Conservation (phyloP, 345 rosid species). For the Conringia planisiliqua region DNA sequence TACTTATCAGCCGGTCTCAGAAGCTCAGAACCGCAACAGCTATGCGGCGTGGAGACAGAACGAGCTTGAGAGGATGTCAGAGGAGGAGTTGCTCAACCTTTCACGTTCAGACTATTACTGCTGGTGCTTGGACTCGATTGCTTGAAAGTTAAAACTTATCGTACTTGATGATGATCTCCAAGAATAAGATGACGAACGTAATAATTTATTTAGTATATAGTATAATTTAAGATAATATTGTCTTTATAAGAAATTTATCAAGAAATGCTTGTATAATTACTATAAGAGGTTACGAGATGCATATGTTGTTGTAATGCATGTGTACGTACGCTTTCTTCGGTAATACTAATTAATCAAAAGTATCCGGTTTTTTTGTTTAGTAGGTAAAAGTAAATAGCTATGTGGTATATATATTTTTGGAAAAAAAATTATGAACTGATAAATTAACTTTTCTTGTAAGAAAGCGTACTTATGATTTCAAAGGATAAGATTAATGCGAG, state of each 20-base stretch:
- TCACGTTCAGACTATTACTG: conserved; percentile 84
- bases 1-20: conserved; percentile 57
- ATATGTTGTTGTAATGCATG: background rate
- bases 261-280: background rate
- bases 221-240: background rate
- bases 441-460: too few relatives aligned
- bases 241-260: background rate
- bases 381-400: too few relatives aligned
- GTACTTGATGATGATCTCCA: background rate
- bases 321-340: background rate
- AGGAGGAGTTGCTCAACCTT: conserved; percentile 54
- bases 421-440: too few relatives aligned
- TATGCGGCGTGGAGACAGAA: conserved; percentile 61
- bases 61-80: conserved; percentile 74
- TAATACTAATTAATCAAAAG: background rate
- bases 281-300: background rate
- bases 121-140: conserved; percentile 73
- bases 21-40: conserved; percentile 64
- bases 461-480: too few relatives aligned
- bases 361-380: too few relatives aligned
- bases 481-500: too few relatives aligned
- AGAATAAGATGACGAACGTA: background rate
- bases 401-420: too few relatives aligned
- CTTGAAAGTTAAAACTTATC: background rate
- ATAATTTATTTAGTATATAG: background rate